A percentile compares a stretch with the other conserved stretches of the same genome.
Evolutionary conservation across 768 basidiomycete species (phyloP).

Genomic region (Gelatoporia subvermispora): DNA sequence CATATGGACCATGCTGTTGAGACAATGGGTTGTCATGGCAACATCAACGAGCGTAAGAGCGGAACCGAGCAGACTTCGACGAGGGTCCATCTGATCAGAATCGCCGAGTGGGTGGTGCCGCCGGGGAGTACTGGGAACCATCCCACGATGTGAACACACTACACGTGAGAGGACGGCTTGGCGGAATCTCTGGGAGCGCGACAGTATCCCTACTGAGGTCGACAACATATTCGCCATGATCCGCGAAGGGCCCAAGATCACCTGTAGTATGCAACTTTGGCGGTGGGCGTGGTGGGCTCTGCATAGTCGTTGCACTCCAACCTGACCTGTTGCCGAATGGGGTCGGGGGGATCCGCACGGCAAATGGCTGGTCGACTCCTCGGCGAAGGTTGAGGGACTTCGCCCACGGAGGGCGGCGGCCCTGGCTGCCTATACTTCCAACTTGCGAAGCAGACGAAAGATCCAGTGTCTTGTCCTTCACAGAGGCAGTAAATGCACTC

Average conservation of each 20-base stretch:
- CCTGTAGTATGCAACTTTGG: slow-evolving; percentile 9
- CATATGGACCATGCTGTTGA: too few species aligned
- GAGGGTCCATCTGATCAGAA: too few species aligned
- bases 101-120: too few species aligned
- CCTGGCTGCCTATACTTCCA: slow-evolving; percentile 14
- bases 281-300: slow-evolving; percentile 6
- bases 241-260: background rate
- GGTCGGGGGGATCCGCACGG: slow-evolving; percentile 20
- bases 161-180: slow-evolving; percentile 14
- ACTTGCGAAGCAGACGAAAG: slow-evolving; percentile 6
- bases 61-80: too few species aligned
- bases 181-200: background rate
- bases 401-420: slow-evolving; percentile 47
- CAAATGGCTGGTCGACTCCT: slow-evolving; percentile 55
- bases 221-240: background rate
- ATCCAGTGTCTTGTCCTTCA: background rate
- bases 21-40: too few species aligned
- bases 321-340: slow-evolving; percentile 18
- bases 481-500: slow-evolving; percentile 41
- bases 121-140: too few species aligned
- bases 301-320: slow-evolving; percentile 24
- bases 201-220: too few species aligned
- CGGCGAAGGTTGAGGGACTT: slow-evolving; percentile 39
- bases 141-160: slow-evolving; percentile 12
- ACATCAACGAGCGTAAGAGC: too few species aligned